Percentiles rank a stretch among this genome's conserved stretches.
phyloP scores from a whole-genome alignment of 2,329 filamentous ascomycete species.

The Grosmannia huntii region DNA sequence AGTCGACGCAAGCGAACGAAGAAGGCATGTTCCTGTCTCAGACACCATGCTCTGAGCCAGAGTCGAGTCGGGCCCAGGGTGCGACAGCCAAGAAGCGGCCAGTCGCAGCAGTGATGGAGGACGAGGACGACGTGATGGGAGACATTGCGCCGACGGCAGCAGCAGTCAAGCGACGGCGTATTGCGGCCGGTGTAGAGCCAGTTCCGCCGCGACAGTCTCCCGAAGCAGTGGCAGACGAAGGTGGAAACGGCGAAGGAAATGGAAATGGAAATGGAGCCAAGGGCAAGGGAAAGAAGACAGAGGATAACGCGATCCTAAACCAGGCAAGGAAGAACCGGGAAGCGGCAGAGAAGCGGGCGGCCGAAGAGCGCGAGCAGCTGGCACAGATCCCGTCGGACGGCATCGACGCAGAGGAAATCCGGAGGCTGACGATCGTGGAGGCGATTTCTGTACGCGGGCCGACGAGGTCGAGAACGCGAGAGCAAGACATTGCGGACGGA shows the following conservation, averaged over 20 bases:
- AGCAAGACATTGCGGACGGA: slow-evolving; percentile 38
- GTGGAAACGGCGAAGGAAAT: background rate
- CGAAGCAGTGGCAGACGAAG: slow-evolving; percentile 11
- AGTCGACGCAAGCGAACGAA: slow-evolving; percentile 1
- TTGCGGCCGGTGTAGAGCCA: slow-evolving; percentile 43
- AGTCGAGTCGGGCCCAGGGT: slow-evolving; percentile 21
- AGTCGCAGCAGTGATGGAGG: background rate
- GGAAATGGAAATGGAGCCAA: slow-evolving; percentile 6
- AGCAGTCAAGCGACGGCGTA: slow-evolving; percentile 64
- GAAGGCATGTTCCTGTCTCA: slow-evolving; percentile 46
- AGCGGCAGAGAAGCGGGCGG: slow-evolving; percentile 52
- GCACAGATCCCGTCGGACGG: slow-evolving; percentile 44
- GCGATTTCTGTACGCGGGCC: slow-evolving; percentile 51
- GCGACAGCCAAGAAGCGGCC: slow-evolving; percentile 12
- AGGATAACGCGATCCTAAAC: slow-evolving; percentile 53
- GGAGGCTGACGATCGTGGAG: slow-evolving; percentile 63
- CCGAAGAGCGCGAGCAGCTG: slow-evolving; percentile 39
- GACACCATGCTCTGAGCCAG: slow-evolving; percentile 20
- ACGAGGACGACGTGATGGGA: slow-evolving; percentile 48
- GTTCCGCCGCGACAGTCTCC: slow-evolving; percentile 19
- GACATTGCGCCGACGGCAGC: slow-evolving; percentile 64
- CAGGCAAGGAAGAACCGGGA: slow-evolving; percentile 47
- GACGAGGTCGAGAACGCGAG: slow-evolving; percentile 23
- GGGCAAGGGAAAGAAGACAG: slow-evolving; percentile 16
- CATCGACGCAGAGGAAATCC: slow-evolving; percentile 60